Conservation (phyloP, 129 eudicot genomes). For the Lactuca sativa region DNA sequence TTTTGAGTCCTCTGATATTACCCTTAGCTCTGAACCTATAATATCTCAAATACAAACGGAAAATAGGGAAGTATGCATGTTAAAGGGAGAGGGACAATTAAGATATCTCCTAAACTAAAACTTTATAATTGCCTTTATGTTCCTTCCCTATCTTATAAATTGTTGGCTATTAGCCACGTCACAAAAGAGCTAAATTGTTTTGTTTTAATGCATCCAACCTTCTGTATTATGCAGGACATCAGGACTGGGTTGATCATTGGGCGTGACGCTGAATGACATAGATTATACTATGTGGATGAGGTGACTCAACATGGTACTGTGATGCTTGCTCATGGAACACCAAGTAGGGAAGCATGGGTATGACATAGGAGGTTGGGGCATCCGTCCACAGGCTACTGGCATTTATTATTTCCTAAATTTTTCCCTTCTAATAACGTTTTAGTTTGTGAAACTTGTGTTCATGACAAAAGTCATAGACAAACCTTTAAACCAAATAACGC, state of each 20-base stretch:
- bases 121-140: neutral
- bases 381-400: neutral
- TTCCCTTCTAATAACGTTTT: neutral
- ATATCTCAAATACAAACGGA: neutral
- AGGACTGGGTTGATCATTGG: too few relatives aligned
- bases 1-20: neutral
- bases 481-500: neutral
- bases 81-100: neutral
- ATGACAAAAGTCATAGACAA: neutral
- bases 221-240: neutral
- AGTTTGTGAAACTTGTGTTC: slow-evolving; percentile 4
- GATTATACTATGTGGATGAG: neutral
- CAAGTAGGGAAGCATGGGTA: neutral
- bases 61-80: neutral
- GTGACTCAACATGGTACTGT: neutral
- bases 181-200: neutral
- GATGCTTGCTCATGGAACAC: slow-evolving; percentile 13
- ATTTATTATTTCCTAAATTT: neutral
- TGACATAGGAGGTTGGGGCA: neutral
- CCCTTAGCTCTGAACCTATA: neutral
- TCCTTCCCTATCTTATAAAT: slow-evolving; percentile 2
- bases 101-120: neutral
- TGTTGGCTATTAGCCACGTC: neutral
- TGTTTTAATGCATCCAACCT: neutral
- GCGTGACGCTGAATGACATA: too few relatives aligned